phyloP scores from a whole-genome alignment of 495 filamentous ascomycete species.

The Penicillium desertorum region DNA sequence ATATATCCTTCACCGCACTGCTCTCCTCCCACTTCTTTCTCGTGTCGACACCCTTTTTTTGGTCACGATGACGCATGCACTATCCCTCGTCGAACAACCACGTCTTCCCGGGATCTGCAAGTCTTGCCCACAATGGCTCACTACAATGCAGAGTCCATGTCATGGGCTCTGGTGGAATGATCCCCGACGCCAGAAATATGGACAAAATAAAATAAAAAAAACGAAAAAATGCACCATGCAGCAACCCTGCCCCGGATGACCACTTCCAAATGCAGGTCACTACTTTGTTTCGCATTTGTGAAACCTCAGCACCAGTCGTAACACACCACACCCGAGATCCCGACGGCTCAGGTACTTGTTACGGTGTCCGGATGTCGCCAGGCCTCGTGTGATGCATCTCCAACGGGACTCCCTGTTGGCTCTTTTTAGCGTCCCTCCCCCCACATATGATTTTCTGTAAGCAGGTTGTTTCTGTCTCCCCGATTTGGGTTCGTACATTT shows the following conservation, averaged over 20 bases:
- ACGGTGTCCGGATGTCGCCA: background rate
- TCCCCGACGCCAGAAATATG: background rate
- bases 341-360: background rate
- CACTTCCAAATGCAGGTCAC: slow-evolving; percentile 12
- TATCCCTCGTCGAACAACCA: background rate
- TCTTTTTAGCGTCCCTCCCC: background rate
- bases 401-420: background rate
- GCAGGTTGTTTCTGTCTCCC: background rate
- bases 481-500: background rate
- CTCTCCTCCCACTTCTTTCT: slow-evolving; percentile 2
- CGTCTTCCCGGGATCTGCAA: background rate
- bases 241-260: slow-evolving; percentile 1
- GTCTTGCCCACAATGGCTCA: background rate
- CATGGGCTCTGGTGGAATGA: background rate
- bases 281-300: slow-evolving; percentile 11
- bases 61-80: slow-evolving; percentile 5
- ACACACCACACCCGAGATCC: background rate
- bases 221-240: background rate
- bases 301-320: slow-evolving; percentile 3
- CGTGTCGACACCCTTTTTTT: background rate
- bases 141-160: background rate
- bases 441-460: background rate
- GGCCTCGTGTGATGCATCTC: slow-evolving; percentile 1
- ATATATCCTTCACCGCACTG: slow-evolving; percentile 7
- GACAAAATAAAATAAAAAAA: background rate